Conservation (phyloP, 1,284 basidiomycete genomes). For the Trichosporon sp. region DNA sequence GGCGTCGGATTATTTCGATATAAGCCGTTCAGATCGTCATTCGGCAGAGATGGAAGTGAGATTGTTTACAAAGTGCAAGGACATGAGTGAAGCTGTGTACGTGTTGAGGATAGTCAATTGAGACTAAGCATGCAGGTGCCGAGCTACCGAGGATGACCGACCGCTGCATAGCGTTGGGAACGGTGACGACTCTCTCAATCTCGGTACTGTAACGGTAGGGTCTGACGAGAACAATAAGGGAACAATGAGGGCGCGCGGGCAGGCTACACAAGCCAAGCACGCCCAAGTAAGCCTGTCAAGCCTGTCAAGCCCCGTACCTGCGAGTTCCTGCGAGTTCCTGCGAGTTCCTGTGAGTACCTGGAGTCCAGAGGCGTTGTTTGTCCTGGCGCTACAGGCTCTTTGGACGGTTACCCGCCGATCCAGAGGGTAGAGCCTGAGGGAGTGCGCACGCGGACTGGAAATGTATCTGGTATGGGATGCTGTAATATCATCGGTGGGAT, state of each 20-base stretch:
- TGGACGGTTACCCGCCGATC: background rate
- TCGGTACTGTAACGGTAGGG: background rate
- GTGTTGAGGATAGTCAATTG: constrained; percentile 3
- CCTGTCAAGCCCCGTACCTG: background rate
- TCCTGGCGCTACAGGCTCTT: background rate
- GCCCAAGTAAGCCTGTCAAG: background rate
- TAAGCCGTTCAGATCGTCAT: background rate
- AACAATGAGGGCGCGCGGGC: background rate
- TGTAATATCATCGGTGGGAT: background rate
- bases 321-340: background rate
- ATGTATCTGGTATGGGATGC: background rate
- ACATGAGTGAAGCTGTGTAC: background rate
- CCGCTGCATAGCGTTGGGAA: background rate
- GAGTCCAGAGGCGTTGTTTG: background rate
- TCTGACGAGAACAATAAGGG: background rate
- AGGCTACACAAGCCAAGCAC: background rate
- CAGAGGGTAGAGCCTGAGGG: background rate
- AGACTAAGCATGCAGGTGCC: background rate
- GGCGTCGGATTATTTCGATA: background rate
- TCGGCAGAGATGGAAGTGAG: background rate
- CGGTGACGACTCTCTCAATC: background rate
- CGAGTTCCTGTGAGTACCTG: background rate
- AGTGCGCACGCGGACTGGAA: background rate
- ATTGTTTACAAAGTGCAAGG: background rate
- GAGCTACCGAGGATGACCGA: background rate